These are phyloP conservation scores for Nematocida sp. DNA, from an alignment of 371 early-diverging fungal genomes.

Conservation along the genomic window DNA sequence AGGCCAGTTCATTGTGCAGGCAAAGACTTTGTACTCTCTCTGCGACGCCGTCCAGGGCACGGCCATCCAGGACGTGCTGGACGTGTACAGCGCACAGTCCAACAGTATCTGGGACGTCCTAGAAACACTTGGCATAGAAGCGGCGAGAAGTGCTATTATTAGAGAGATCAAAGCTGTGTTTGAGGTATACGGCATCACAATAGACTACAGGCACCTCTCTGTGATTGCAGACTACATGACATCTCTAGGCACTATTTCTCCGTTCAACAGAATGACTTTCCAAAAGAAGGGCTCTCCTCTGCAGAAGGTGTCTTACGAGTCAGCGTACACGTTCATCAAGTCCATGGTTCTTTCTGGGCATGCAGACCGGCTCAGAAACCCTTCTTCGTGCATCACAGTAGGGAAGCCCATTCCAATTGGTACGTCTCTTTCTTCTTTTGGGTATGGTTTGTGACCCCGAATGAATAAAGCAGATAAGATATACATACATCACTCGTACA, in stretches of 20 bases:
- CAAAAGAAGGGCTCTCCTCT: background rate
- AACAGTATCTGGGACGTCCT: slow-evolving; percentile 90
- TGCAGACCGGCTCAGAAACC: slow-evolving; percentile 13
- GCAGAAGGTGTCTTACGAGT: slow-evolving; percentile 42
- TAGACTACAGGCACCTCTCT: slow-evolving; percentile 86
- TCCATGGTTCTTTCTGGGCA: background rate
- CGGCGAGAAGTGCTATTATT: slow-evolving; percentile 84
- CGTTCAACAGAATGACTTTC: slow-evolving; percentile 40
- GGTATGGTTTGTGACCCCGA: too few species aligned
- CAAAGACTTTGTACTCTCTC: slow-evolving; percentile 61
- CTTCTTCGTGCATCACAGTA: slow-evolving; percentile 38
- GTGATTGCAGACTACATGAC: slow-evolving; percentile 96
- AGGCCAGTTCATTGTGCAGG: slow-evolving; percentile 57
- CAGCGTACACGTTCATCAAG: slow-evolving; percentile 41
- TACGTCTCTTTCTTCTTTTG: too few species aligned
- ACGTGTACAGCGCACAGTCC: slow-evolving; percentile 67
- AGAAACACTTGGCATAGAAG: slow-evolving; percentile 92
- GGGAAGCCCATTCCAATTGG: slow-evolving; percentile 19
- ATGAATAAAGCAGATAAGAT: too few species aligned
- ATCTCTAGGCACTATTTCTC: slow-evolving; percentile 68
- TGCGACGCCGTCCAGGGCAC: slow-evolving; percentile 76
- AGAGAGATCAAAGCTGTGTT: slow-evolving; percentile 89
- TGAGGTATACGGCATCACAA: slow-evolving; percentile 85
- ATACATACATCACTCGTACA: too few species aligned
- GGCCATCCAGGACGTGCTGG: slow-evolving; percentile 71